Evolutionary conservation across 2,329 filamentous ascomycete species (phyloP), one percentile per base, ranked within the genome.

Genomic region (Aquanectria penicillioides): DNA sequence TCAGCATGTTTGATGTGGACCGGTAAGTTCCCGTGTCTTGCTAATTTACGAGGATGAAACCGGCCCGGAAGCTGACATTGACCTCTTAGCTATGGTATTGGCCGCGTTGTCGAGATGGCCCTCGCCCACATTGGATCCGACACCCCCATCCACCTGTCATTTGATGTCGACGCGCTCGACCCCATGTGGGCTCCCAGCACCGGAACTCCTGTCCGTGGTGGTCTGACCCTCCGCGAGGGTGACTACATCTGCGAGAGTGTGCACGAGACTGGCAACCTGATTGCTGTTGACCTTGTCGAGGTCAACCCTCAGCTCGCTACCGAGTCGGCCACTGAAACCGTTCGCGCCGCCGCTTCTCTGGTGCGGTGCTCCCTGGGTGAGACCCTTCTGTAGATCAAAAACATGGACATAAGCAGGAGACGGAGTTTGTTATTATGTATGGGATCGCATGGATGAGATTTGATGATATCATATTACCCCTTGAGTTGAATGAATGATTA

Each of bases 1-100:
- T 98, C 73, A 94, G 90, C 80, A 99, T 99, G 95, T 95, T 97
- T 74, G 95, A 99, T 74, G 91, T 99, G 76, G 95, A 99, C 78
- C 85, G 87, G 90, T 93, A 81, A 70, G 84, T 73, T 25, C 12
- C 20, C 23, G 13, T 46, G 20, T 10, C 1, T 13, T 4, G 4
- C n/a, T n/a, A 33, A 15, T 4, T 17, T 7, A 1, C 9, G n/a
- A 37, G 5, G 2, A 37, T 23, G 50, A 29, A 29, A 15, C 11
- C 6, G 31, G 22, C 15, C 18, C 13, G 22, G 29, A 34, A 11
- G 40, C 66, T 66, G 29, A 68, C 48, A 1, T 54, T 10, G 22
- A 1, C 53, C 15, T 28, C 6, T 17, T 11, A 93, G 92, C 51
- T 85, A 98, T 73, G 95, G 95, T 41, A 99, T 99, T 71, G 95